Evolutionary conservation across 345 rosid species (phyloP), one percentile per base, ranked within the genome.

Genomic region (Brassica rapa): DNA sequence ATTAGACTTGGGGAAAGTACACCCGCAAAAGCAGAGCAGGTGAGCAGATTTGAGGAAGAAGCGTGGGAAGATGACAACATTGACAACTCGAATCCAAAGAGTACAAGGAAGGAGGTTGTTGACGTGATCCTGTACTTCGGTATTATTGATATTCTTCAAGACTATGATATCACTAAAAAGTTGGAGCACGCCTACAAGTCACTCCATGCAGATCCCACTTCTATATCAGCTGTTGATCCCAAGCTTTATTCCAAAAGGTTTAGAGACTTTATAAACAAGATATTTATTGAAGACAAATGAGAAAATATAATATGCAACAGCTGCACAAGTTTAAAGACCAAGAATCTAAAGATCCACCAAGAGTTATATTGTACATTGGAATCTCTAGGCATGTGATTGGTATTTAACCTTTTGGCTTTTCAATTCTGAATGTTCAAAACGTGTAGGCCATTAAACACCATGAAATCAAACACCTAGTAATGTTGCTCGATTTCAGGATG

Each of bases 141-240:
- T 49, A 81, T 88, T 43, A 88, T 88, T 64, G 92, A 88, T 66
- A 88, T 88, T 78, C 81, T 88, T 46, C 91, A 88, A 77, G 89
- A 88, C 78, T 88, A 88, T 35, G 91, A 88, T 70, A 88, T 88
- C n/a, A 85, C 86, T 53, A 88, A 88, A 83, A 88, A 85, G 77
- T 77, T 88, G 63, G 92, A 88, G 83, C 92, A 86, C 56, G 92
- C 87, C 7, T 88, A 88, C 86, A 88, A 88, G 70, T 88, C 92
- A 68, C 82, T 86, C 25, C 92, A 88, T 43, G 87, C 75, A 24
- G 87, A 88, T 74, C 87, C 92, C 23, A 6, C 83, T 29, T 88
- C 90, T n/a, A 88, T 88, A 74, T 88, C 92, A 59, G 90, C 92
- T 4, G 92, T 88, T 21, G 92, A 88, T 78, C 92, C 92, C 33